Evolutionary conservation across 2,329 filamentous ascomycete genomes (phyloP).

Genomic region (Fusarium algeriense): DNA sequence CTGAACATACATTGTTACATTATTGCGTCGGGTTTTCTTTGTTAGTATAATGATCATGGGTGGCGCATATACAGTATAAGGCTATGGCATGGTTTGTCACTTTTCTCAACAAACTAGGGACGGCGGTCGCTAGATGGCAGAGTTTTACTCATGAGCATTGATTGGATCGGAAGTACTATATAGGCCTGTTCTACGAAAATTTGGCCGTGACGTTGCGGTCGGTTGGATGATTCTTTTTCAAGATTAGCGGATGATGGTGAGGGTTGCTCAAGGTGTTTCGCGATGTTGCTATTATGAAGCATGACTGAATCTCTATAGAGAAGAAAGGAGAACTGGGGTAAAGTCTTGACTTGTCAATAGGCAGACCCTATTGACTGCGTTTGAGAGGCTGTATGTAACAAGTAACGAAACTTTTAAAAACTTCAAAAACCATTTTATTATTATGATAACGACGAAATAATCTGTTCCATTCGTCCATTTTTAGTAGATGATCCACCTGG

Average conservation of each 20-base stretch:
- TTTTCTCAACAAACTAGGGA: slow-evolving; percentile 38
- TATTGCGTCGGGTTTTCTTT: slow-evolving; percentile 45
- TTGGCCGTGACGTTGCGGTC: slow-evolving; percentile 18
- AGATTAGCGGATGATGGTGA: slow-evolving; percentile 19
- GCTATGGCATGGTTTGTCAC: slow-evolving; percentile 34
- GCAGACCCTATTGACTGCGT: slow-evolving; percentile 6
- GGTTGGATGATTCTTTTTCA: slow-evolving; percentile 41
- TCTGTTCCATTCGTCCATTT: not conserved
- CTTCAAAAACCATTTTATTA: not conserved
- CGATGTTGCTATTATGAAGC: slow-evolving; percentile 28
- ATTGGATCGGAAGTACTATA: slow-evolving; percentile 41
- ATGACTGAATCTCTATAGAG: slow-evolving; percentile 23
- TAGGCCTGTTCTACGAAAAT: slow-evolving; percentile 20
- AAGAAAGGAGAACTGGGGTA: slow-evolving; percentile 16
- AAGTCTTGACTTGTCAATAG: slow-evolving; percentile 6
- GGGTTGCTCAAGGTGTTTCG: slow-evolving; percentile 15
- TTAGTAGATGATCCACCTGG: not conserved
- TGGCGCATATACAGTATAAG: slow-evolving; percentile 43
- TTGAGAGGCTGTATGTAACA: slow-evolving; percentile 25
- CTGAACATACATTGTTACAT: slow-evolving; percentile 36
- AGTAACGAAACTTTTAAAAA: slow-evolving; percentile 28
- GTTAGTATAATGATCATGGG: slow-evolving; percentile 46
- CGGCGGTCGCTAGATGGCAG: slow-evolving; percentile 14
- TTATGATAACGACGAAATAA: not conserved
- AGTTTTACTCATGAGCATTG: slow-evolving; percentile 28